phyloP scores from a whole-genome alignment of 2,329 filamentous ascomycete genomes.

The Aschersonia sp. region DNA sequence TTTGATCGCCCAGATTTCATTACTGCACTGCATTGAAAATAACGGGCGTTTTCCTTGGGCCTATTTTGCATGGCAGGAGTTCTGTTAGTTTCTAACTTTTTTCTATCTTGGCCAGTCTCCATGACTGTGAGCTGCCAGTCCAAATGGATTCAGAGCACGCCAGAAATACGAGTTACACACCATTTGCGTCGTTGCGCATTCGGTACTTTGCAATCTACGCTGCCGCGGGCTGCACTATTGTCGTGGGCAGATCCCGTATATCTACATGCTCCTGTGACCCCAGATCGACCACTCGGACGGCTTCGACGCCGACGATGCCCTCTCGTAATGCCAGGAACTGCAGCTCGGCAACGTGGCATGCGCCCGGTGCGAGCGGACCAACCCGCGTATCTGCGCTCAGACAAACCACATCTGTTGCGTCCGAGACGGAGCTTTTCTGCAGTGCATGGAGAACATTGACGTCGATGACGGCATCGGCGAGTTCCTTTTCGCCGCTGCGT shows the following conservation, averaged over 20 bases:
- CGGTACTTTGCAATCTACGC: slow-evolving; percentile 7
- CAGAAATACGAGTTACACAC: too few relatives aligned
- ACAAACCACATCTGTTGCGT: slow-evolving; percentile 56
- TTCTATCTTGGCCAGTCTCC: neutral
- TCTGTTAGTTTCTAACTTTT: neutral
- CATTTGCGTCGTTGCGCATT: neutral
- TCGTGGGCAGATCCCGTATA: slow-evolving; percentile 57
- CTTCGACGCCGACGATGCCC: slow-evolving; percentile 57
- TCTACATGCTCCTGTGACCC: slow-evolving; percentile 64
- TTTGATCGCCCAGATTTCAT: too few relatives aligned
- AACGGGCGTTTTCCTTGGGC: neutral
- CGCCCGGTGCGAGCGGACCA: slow-evolving; percentile 55
- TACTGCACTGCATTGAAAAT: neutral
- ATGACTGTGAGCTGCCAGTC: too few relatives aligned
- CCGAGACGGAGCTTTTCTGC: slow-evolving; percentile 49
- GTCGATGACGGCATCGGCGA: slow-evolving; percentile 56
- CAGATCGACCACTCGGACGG: slow-evolving; percentile 58
- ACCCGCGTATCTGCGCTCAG: slow-evolving; percentile 61
- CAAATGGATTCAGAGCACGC: too few relatives aligned
- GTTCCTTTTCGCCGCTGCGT: slow-evolving; percentile 20
- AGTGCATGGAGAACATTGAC: slow-evolving; percentile 58
- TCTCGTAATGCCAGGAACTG: slow-evolving; percentile 54
- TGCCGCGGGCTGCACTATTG: slow-evolving; percentile 35
- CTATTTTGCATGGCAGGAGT: neutral
- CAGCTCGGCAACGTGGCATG: slow-evolving; percentile 61